These are phyloP conservation scores for Odonthalia washingtoniensis DNA, from an alignment of 31 red algal genomes.

Conservation along the genomic window DNA sequence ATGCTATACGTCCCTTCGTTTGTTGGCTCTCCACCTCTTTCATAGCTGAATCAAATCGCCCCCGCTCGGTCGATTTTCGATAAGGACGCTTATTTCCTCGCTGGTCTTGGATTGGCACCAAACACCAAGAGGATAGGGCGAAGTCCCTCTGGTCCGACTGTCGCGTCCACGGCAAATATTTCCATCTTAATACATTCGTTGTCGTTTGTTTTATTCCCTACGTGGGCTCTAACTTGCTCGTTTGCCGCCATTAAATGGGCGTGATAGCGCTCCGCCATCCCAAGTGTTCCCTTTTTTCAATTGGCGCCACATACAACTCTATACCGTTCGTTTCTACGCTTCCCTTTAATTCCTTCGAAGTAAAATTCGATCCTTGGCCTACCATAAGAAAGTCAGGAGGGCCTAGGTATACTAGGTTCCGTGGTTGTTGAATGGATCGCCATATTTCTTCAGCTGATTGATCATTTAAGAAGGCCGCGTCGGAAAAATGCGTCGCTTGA, in stretches of 20 bases:
- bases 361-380: slow-evolving; percentile 55
- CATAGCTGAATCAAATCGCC: too few species aligned
- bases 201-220: too few species aligned
- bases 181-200: too few species aligned
- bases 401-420: slow-evolving; percentile 12
- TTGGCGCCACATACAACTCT: not conserved
- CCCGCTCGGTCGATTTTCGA: too few species aligned
- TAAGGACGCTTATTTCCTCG: too few species aligned
- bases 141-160: too few species aligned
- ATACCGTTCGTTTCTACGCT: not conserved
- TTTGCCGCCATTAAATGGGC: slow-evolving; percentile 21
- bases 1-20: too few species aligned
- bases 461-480: not conserved
- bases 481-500: not conserved
- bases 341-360: slow-evolving; percentile 15
- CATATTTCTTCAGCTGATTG: not conserved
- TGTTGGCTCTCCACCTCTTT: too few species aligned
- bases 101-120: too few species aligned
- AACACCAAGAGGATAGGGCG: too few species aligned
- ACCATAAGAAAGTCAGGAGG: slow-evolving; percentile 59
- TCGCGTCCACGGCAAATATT: too few species aligned
- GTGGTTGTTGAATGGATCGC: not conserved
- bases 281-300: slow-evolving; percentile 32
- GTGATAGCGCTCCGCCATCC: slow-evolving; percentile 42
- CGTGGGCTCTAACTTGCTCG: not conserved